phyloP scores from a whole-genome alignment of 768 basidiomycete genomes.

The Daedaleopsis nitida region DNA sequence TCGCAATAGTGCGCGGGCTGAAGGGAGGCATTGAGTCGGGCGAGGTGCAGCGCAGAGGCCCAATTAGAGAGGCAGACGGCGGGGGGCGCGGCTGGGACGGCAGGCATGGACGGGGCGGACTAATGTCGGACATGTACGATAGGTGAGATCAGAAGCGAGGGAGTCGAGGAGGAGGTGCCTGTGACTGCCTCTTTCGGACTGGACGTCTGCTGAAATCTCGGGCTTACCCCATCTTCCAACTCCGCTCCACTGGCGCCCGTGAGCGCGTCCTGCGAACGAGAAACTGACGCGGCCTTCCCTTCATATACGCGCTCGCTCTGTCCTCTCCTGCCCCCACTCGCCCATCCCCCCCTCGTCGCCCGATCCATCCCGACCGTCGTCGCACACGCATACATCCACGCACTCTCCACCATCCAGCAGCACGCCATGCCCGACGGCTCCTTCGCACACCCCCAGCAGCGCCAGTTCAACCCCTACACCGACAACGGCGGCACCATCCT shows the following conservation, averaged over 20 bases:
- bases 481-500: conserved; percentile 97
- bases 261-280: conserved; percentile 21
- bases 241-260: conserved; percentile 22
- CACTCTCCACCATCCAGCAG: not conserved
- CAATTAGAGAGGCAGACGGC: not conserved
- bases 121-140: conserved; percentile 16
- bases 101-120: conserved; percentile 7
- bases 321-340: conserved; percentile 6
- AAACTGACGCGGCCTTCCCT: conserved; percentile 31
- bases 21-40: not conserved
- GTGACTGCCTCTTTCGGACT: too few species aligned
- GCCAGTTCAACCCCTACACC: conserved; percentile 84
- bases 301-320: conserved; percentile 24
- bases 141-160: too few species aligned
- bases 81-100: not conserved
- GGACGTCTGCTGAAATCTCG: conserved; percentile 28
- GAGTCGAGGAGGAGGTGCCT: conserved; percentile 11
- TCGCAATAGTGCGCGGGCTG: not conserved
- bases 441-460: conserved; percentile 45
- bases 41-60: not conserved
- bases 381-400: not conserved
- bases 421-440: conserved; percentile 32
- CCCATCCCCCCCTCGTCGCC: conserved; percentile 8
- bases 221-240: conserved; percentile 26
- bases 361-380: conserved; percentile 5